Base-by-base conservation (phyloP, 495 filamentous ascomycete species). In the Neurospora hispaniola region DNA sequence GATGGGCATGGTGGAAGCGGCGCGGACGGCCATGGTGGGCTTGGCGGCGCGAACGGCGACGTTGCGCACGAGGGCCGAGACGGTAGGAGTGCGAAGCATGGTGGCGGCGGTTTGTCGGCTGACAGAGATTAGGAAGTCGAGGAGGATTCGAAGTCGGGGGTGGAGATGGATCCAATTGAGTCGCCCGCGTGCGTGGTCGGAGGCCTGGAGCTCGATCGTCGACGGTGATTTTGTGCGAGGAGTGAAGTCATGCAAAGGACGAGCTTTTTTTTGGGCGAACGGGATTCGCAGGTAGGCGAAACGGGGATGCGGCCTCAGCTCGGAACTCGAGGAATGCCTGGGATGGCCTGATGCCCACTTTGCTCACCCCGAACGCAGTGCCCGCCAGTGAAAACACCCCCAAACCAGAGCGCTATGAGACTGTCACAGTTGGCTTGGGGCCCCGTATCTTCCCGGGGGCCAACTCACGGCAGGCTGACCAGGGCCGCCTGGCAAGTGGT, bases 1-100 rank as follows among this genome's bases (percentile, higher is more conserved):
- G 85, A 99, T 96, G 79, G 96, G 94, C 82, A 97, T 94, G 69
- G 90, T 91, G 35, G 88, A 86, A 72, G 87, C 88, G 80, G 86
- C 84, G 77, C 92, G 89, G 66, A 85, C 79, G 72, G 80, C 75
- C 41, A 80, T 74, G 40, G 76, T 77, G 72, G 77, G 77, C 74
- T 76, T 78, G 78, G 78, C 78, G 77, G 82, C 81, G 75, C 84
- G 81, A 70, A 76, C 75, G 71, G 81, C 72, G 75, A 79, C 78
- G 74, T 79, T 82, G 77, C 83, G 83, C 54, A 66, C 54, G 73
- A 85, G 77, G 73, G 81, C 76, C 48, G 79, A 77, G 71, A 80
- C 74, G 72, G 80, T 71, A 39, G 81, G 74, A 72, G 79, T 82
- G 78, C 83, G 81, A 76, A 84, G 75, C 83, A 84, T 85, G 39